Evolutionary conservation across 495 filamentous ascomycete genomes (phyloP).

Genomic region (Talaromyces proteolyticus): DNA sequence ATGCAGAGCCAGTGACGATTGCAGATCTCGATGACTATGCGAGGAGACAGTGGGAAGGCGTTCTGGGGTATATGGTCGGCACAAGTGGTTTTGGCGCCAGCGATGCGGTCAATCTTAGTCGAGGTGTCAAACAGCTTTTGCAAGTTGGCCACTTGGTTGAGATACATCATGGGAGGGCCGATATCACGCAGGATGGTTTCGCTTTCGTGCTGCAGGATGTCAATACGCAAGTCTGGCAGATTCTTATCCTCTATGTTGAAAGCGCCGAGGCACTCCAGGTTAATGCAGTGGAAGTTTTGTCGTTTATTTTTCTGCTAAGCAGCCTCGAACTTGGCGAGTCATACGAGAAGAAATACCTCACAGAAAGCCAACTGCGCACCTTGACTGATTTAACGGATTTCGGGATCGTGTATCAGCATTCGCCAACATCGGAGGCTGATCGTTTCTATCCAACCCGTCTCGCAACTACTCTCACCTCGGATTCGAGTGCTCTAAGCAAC

Average conservation of each 20-base stretch:
- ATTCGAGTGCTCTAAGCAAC: constrained; percentile 54
- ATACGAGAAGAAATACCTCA: constrained; percentile 76
- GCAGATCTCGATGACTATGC: constrained; percentile 81
- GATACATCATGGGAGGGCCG: constrained; percentile 46
- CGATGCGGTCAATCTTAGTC: constrained; percentile 55
- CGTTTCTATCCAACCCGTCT: constrained; percentile 93
- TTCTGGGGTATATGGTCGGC: constrained; percentile 90
- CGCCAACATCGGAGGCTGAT: constrained; percentile 35
- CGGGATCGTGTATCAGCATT: constrained; percentile 77
- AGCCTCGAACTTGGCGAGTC: constrained; percentile 84
- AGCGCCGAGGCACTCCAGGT: constrained; percentile 71
- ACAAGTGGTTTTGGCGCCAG: constrained; percentile 48
- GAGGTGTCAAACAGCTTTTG: constrained; percentile 76
- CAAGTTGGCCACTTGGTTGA: constrained; percentile 76
- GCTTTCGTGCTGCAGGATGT: constrained; percentile 91
- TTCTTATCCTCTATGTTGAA: constrained; percentile 88
- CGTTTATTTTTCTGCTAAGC: constrained; percentile 94
- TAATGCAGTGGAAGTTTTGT: constrained; percentile 87
- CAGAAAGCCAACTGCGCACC: constrained; percentile 77
- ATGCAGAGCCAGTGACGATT: constrained; percentile 53
- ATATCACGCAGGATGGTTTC: constrained; percentile 88
- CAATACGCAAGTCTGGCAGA: constrained; percentile 93
- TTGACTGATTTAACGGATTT: constrained; percentile 81
- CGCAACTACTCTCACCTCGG: constrained; percentile 89
- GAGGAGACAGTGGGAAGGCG: constrained; percentile 86